Base-by-base conservation (phyloP, 495 filamentous ascomycete genomes). In the Neurospora sp. region DNA sequence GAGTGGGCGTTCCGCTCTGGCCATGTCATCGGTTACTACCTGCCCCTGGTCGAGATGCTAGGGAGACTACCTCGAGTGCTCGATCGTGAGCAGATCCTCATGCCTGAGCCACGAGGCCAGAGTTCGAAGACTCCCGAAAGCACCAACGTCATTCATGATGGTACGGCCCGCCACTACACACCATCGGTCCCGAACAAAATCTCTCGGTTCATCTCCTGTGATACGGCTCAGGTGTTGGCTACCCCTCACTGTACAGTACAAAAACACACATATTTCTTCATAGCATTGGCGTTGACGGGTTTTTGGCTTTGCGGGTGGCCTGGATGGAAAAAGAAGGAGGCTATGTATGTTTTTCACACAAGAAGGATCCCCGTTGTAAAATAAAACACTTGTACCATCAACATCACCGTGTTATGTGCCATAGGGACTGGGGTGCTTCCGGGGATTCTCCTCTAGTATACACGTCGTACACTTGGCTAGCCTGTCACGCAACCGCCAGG, bases 231-330 rank as follows among this genome's bases (percentile, higher is more conserved):
- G 40, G n/a, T 16, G 71, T 14, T 65, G 69, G 4, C 35, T 37
- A 35, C 44, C 20, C 40, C 31, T 20, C 39, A 31, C 41, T 75
- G 75, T 75, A 78, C 72, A 75, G 44, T 27, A 65, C 39, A 59
- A 73, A 69, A 70, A 70, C 74, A 40, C 70, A 70, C 37, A 71
- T 16, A 12, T 35, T 65, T 65, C 14, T 65, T 74, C 77, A 79
- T 79, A 79, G 77, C 77, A 77, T 69, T 68, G 77, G 77, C 74
- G 77, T 78, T 79, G 70, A 40, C 65, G 20, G 70, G 70, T 27
- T 73, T 71, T 71, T 53, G 68, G 45, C 40, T 73, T 68, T 71
- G 37, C n/a, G 69, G 59, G 71, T 70, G 70, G 70, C 27, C 40
- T n/a, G 39, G 37, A 65, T 38, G 69, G 69, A 22, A 70, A 53